These are phyloP conservation scores for Fusarium goolgardi DNA, from an alignment of 2,329 filamentous ascomycete genomes.

Conservation along the genomic window DNA sequence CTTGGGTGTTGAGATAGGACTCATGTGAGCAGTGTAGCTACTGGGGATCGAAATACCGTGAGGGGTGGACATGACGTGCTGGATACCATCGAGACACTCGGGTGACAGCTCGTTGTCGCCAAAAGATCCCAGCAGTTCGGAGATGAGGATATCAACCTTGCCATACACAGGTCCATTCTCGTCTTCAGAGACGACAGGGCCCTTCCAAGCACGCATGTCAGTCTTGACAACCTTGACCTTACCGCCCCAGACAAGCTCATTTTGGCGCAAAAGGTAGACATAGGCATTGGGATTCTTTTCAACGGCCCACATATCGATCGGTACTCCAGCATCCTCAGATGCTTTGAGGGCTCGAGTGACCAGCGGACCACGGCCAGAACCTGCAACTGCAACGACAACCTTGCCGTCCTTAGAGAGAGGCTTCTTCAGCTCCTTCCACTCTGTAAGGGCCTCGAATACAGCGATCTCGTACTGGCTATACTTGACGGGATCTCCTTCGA, in stretches of 20 bases:
- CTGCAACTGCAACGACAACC: slow-evolving; percentile 90
- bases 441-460: slow-evolving; percentile 80
- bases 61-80: slow-evolving; percentile 80
- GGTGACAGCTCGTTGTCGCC: slow-evolving; percentile 97
- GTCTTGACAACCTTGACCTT: slow-evolving; percentile 91
- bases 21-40: slow-evolving; percentile 92
- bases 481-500: slow-evolving; percentile 98
- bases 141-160: slow-evolving; percentile 91
- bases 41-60: slow-evolving; percentile 93
- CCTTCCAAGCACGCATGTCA: slow-evolving; percentile 97
- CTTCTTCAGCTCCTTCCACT: slow-evolving; percentile 79
- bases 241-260: slow-evolving; percentile 81
- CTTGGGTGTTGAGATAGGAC: slow-evolving; percentile 89
- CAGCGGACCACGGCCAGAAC: slow-evolving; percentile 90
- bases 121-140: slow-evolving; percentile 93
- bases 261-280: slow-evolving; percentile 89
- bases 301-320: slow-evolving; percentile 88
- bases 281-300: slow-evolving; percentile 99
- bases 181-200: slow-evolving; percentile 68
- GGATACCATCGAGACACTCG: slow-evolving; percentile 95
- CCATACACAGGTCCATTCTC: slow-evolving; percentile 62
- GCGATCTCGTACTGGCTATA: slow-evolving; percentile 95
- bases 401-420: slow-evolving; percentile 76
- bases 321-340: slow-evolving; percentile 78
- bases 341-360: slow-evolving; percentile 89